These are phyloP conservation scores for Tulasnella sp. DNA, from an alignment of 768 basidiomycete genomes.

Conservation along the genomic window DNA sequence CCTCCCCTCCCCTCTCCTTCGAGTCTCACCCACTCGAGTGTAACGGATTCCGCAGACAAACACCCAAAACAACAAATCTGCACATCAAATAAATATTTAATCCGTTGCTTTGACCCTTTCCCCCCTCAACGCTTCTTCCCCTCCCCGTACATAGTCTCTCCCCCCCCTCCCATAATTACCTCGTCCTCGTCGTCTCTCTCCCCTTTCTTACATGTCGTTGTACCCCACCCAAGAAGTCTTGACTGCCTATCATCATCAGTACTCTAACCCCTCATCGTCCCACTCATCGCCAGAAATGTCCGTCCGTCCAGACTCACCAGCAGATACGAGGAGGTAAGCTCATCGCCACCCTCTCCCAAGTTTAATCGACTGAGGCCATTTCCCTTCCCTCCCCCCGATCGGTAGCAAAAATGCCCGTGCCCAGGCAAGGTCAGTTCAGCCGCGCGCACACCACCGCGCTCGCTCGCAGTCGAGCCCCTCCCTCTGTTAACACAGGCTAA, in stretches of 20 bases:
- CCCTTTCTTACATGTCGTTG: not conserved
- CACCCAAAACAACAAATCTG: too few relatives aligned
- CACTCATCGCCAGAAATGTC: conserved; percentile 6
- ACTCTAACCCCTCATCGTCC: not conserved
- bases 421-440: conserved; percentile 17
- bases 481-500: not conserved
- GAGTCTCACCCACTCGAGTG: not conserved
- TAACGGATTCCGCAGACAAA: not conserved
- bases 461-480: not conserved
- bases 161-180: not conserved
- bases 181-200: not conserved
- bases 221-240: conserved; percentile 3
- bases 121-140: not conserved
- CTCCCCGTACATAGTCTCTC: not conserved
- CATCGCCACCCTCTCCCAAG: not conserved
- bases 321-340: not conserved
- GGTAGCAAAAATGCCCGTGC: conserved; percentile 24
- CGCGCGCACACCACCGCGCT: not conserved
- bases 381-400: not conserved
- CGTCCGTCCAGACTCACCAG: not conserved
- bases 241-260: not conserved
- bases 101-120: not conserved
- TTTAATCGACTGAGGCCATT: not conserved
- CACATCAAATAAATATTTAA: not conserved
- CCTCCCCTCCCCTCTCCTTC: not conserved